phyloP scores from a whole-genome alignment of 352 stramenopile species.

The Plasmopara halstedii region DNA sequence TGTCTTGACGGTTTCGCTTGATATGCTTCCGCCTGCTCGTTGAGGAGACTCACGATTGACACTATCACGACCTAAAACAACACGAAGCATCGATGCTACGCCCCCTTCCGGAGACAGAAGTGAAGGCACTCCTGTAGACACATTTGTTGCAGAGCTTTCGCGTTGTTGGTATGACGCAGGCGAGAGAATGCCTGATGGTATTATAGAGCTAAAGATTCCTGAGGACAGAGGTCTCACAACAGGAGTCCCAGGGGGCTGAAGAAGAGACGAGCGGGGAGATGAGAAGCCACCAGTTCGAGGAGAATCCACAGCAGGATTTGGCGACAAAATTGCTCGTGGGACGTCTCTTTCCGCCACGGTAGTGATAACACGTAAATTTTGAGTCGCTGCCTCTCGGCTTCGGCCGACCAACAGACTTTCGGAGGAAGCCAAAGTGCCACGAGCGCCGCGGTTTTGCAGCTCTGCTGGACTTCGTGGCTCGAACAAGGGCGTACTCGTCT shows the following conservation, averaged over 20 bases:
- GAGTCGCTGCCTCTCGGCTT: constrained; percentile 35
- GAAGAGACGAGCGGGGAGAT: constrained; percentile 60
- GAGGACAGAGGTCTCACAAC: constrained; percentile 36
- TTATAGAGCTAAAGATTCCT: constrained; percentile 43
- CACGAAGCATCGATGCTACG: constrained; percentile 56
- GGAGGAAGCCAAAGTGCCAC: constrained; percentile 17
- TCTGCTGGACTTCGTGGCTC: constrained; percentile 68
- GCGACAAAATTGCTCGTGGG: constrained; percentile 70
- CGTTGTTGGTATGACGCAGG: constrained; percentile 79
- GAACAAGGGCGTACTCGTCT: constrained; percentile 20
- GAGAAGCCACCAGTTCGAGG: constrained; percentile 68
- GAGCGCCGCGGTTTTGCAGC: constrained; percentile 66
- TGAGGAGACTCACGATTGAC: constrained; percentile 51
- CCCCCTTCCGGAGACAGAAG: constrained; percentile 29
- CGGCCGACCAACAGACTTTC: constrained; percentile 3
- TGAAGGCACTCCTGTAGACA: constrained; percentile 6
- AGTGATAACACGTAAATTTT: constrained; percentile 76
- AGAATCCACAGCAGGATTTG: constrained; percentile 81
- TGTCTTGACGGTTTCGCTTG: constrained; percentile 33
- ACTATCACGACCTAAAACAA: constrained; percentile 67
- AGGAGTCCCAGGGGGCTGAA: constrained; percentile 69
- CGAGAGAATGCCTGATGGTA: constrained; percentile 44
- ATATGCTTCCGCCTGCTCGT: constrained; percentile 5
- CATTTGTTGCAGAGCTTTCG: constrained; percentile 46
- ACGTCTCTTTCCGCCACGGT: constrained; percentile 77